Percentiles rank a stretch among this genome's conserved stretches.
These are phyloP conservation scores for Xylaria sp. DNA, from an alignment of 2,329 filamentous ascomycete genomes.

Conservation along the genomic window DNA sequence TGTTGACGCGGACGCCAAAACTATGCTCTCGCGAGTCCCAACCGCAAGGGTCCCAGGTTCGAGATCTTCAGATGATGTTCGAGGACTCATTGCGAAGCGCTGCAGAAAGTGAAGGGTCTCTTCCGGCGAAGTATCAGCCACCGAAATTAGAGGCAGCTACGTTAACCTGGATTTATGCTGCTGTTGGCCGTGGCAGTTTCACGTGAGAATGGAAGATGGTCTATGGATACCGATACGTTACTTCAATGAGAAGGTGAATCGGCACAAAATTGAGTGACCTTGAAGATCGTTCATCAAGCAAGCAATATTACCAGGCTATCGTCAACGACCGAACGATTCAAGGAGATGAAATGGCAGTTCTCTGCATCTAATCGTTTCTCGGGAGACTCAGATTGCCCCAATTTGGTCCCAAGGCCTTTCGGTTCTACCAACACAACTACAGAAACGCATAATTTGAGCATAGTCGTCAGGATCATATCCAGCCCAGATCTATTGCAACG, in stretches of 20 bases:
- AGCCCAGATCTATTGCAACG: not conserved
- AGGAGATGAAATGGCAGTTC: no score
- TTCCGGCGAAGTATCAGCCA: constrained; percentile 16
- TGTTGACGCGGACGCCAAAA: constrained; percentile 21
- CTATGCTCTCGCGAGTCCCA: constrained; percentile 27
- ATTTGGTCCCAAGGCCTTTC: not conserved
- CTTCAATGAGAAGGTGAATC: not conserved
- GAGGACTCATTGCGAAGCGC: constrained; percentile 29
- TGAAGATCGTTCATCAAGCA: not conserved
- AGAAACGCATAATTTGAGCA: not conserved
- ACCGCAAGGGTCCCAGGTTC: constrained; percentile 28
- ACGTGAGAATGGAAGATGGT: not conserved
- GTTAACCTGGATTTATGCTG: constrained; percentile 31
- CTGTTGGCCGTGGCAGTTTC: constrained; percentile 16
- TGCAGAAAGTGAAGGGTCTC: constrained; percentile 12
- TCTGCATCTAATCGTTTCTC: no score
- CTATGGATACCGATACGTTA: not conserved
- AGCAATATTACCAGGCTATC: not conserved
- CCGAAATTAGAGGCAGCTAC: constrained; percentile 31
- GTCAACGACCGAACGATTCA: not conserved
- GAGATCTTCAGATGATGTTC: constrained; percentile 29
- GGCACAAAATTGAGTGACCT: not conserved
- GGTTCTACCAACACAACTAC: not conserved
- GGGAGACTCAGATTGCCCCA: not conserved
- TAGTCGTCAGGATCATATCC: not conserved